Base-by-base conservation (phyloP, 2,329 filamentous ascomycete species). In the Drechslera avenae region DNA sequence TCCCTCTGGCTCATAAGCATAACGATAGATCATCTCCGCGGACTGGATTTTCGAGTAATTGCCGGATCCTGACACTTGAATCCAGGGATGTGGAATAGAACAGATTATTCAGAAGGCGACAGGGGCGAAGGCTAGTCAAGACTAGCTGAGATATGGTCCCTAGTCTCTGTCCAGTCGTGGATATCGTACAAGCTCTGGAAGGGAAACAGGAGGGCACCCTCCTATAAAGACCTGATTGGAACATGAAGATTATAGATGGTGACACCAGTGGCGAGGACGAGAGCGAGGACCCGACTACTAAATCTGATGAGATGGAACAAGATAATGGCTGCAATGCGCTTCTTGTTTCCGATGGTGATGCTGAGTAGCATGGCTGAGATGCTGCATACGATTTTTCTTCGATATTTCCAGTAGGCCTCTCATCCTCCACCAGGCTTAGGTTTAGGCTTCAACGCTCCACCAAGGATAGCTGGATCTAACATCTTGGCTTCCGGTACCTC, bases 391-490 rank as follows among this genome's bases (percentile, higher is more conserved):
- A 8, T 4, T 8, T 23, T 23, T 23, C 36, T n/a, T 34, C n/a
- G 6, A 39, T n/a, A 13, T 17, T 37, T 17, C 17, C 4, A 2
- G 10, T 21, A 12, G n/a, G 5, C 45, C 31, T n/a, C 35, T 64
- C 57, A 62, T 21, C 60, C 56, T 12, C 60, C 52, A 10, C 64
- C 52, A 18, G 65, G 59, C 36, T 63, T 63, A 3, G 26, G 26
- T 12, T 28, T 28, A 12, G 26, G 26, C 44, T 68, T 67, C 31
- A 73, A 40, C 36, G 64, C 43, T 16, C 60, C 67, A 21, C 67
- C 62, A 12, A 72, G 52, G 9, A 71, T 51, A 21, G 54, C 53
- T 7, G 66, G 67, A 50, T 72, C 64, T 46, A 71, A 46, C 40
- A 71, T 53, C 39, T 56, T 62, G 13, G 64, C 62, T 35, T 68